Conservation (phyloP, 257 asterid species). For the Petunia secreta region DNA sequence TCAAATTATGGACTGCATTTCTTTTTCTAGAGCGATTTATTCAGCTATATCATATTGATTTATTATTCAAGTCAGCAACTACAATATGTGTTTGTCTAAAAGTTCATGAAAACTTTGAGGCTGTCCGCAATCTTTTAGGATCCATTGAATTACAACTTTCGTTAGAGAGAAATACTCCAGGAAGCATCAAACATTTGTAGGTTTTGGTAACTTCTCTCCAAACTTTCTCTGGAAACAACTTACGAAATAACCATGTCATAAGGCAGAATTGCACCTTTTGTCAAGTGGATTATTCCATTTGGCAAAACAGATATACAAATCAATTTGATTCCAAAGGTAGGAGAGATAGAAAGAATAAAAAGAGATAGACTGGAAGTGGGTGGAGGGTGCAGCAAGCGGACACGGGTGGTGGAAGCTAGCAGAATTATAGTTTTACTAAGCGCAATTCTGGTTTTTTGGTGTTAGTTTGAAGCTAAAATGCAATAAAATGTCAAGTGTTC, state of each 20-base stretch:
- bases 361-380: too few relatives aligned
- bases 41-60: constrained; percentile 13
- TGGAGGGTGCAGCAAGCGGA: too few relatives aligned
- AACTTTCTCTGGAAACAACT: not conserved
- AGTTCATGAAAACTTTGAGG: not conserved
- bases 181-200: not conserved
- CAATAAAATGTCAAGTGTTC: too few relatives aligned
- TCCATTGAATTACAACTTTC: not conserved
- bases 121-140: not conserved
- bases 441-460: too few relatives aligned
- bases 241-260: not conserved
- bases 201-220: not conserved
- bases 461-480: too few relatives aligned
- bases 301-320: not conserved
- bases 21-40: not conserved
- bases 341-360: too few relatives aligned
- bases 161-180: not conserved
- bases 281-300: not conserved
- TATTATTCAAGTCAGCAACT: not conserved
- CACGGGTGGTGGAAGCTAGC: too few relatives aligned
- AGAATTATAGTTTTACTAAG: too few relatives aligned
- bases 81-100: not conserved
- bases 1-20: constrained; percentile 18
- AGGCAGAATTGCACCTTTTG: not conserved
- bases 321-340: too few relatives aligned